Evolutionary conservation across 2,329 filamentous ascomycete genomes (phyloP).

Genomic region (Aspergillus carbonarius): DNA sequence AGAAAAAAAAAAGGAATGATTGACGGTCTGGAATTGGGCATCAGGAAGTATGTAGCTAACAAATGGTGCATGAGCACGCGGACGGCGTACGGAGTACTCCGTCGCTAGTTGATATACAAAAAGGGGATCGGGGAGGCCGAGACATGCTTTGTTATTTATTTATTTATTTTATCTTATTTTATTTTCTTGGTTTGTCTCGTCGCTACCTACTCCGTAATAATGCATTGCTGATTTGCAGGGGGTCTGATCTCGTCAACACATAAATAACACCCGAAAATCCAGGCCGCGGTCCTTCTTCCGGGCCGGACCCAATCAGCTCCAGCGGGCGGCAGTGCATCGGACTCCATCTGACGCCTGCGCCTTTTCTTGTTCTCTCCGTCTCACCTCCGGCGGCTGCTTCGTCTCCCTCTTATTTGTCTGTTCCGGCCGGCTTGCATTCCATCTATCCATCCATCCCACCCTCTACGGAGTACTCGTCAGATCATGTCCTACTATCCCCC

Average conservation of each 20-base stretch:
- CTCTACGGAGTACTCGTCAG: conserved; percentile 10
- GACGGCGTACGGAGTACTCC: too few relatives aligned
- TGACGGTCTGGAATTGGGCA: neutral
- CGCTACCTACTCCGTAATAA: too few relatives aligned
- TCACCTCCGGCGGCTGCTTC: neutral
- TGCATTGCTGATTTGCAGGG: too few relatives aligned
- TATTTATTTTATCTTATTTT: too few relatives aligned
- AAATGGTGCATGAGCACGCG: too few relatives aligned
- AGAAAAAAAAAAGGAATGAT: neutral
- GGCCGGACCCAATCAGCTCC: neutral
- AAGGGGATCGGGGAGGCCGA: neutral
- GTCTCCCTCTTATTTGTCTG: conserved; percentile 7
- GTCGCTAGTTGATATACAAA: neutral
- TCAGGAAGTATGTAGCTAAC: neutral
- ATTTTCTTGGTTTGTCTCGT: too few relatives aligned
- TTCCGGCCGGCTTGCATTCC: conserved; percentile 4
- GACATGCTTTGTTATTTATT: neutral
- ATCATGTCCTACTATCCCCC: conserved; percentile 65
- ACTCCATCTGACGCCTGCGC: conserved; percentile 11
- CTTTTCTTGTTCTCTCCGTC: conserved; percentile 11
- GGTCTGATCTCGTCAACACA: too few relatives aligned
- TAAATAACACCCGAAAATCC: too few relatives aligned
- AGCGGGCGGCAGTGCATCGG: neutral
- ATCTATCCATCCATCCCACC: neutral
- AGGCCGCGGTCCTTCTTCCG: neutral